Base-by-base conservation (phyloP, 78 protist genomes). In the Dictyostelium purpureum region DNA sequence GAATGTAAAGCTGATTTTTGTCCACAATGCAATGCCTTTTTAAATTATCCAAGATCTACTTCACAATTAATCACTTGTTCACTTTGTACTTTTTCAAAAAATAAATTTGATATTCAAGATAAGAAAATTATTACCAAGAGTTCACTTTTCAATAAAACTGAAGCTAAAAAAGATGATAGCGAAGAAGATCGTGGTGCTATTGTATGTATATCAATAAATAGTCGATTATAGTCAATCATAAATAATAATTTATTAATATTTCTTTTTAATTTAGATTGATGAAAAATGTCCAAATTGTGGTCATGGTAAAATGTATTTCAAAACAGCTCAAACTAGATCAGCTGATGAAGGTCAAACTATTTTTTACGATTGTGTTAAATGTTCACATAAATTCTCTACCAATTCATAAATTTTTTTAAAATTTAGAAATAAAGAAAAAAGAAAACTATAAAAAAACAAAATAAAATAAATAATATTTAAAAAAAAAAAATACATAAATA, bases 281-380 rank as follows among this genome's bases (percentile, higher is more conserved):
- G 95, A 90, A 40, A n/a, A 63, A 35, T 90, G 95, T 43, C 95
- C 95, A 47, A 57, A 81, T 0, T 97, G 98, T 79, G 74, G 91
- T 56, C 90, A 96, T 56, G 37, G 63, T 45, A 83, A 89, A 56
- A 59, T 77, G 59, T 67, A 66, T 49, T 97, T 93, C 88, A 93
- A 76, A 54, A 96, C 97, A 33, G 79, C 93, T 65, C 98, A 97
- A 82, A 85, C 96, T 51, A 92, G 98, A 47, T 87, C 95, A 10
- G 98, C 96, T 9, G 98, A 97, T 82, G 98, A 97, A 77, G 98
- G 98, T 19, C 96, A 90, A 71, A 96, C 98, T n/a, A 79, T 97
- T 52, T 96, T 96, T 71, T 97, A 97, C 79, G 96, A 94, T 12
- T 97, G 98, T 79, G 37, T 66, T 12, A 88, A 93, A 74, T 97